Conservation (phyloP, 768 basidiomycete species). For the Sporobolomyces pararoseus region DNA sequence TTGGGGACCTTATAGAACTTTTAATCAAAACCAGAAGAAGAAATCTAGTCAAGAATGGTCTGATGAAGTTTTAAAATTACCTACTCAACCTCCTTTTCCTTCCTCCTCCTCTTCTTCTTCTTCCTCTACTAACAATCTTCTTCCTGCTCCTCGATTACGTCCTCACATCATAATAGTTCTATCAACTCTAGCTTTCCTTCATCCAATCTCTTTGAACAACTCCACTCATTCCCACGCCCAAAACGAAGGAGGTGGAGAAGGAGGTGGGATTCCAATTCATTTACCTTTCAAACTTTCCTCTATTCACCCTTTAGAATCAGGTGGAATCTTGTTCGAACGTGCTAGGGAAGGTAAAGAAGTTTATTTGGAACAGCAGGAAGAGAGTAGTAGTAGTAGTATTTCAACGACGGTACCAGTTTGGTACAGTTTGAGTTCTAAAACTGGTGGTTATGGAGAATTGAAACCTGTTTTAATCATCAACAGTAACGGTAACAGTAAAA, state of each 20-base stretch:
- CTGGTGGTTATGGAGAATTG: neutral
- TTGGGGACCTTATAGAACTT: neutral
- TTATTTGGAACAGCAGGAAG: neutral
- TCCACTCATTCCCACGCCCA: neutral
- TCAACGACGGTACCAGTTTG: conserved; percentile 9
- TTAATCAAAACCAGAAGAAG: neutral
- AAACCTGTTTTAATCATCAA: neutral
- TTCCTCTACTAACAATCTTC: neutral
- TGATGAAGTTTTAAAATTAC: conserved; percentile 4
- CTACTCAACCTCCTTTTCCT: conserved; percentile 4
- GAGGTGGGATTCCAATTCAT: conserved; percentile 21
- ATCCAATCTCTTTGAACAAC: neutral
- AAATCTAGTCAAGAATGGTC: neutral
- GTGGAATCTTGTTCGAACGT: conserved; percentile 25
- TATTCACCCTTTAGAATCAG: neutral
- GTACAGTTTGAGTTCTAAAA: neutral
- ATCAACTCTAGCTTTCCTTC: conserved; percentile 19
- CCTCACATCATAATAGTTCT: conserved; percentile 30
- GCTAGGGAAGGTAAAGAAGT: conserved; percentile 2
- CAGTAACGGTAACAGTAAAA: neutral
- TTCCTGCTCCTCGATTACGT: neutral
- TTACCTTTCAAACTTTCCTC: conserved; percentile 26
- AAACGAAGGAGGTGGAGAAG: neutral
- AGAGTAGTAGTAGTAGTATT: neutral
- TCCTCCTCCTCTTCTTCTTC: neutral